Evolutionary conservation across 176 grass and related monocot species (phyloP).

Genomic region (Avena atlantica): DNA sequence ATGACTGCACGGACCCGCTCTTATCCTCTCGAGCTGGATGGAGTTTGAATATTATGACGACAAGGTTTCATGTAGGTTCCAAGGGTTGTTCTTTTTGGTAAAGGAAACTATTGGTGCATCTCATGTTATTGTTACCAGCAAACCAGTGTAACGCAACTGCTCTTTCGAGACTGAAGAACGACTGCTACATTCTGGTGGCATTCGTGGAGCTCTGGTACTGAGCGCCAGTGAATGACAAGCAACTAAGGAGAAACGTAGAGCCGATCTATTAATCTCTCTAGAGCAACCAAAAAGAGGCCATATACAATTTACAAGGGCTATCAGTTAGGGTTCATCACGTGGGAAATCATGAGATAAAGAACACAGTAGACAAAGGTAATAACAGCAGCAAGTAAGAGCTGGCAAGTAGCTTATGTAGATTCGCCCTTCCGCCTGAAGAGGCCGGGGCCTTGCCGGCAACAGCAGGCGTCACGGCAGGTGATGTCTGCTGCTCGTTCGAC

Average conservation of each 20-base stretch:
- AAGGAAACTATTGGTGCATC: background rate
- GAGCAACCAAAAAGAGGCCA: slow-evolving; percentile 47
- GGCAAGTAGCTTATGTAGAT: slow-evolving; percentile 18
- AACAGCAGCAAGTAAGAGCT: slow-evolving; percentile 56
- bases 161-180: background rate
- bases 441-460: slow-evolving; percentile 60
- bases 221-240: too few relatives aligned
- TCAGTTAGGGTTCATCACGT: slow-evolving; percentile 39
- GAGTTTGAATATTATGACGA: too few relatives aligned
- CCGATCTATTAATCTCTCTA: slow-evolving; percentile 19
- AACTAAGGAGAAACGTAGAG: background rate
- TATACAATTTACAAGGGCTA: slow-evolving; percentile 86
- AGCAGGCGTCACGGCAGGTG: slow-evolving; percentile 64
- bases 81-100: background rate
- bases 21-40: background rate
- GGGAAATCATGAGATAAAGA: slow-evolving; percentile 67
- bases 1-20: background rate
- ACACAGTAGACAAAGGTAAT: slow-evolving; percentile 59
- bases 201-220: too few relatives aligned
- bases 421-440: slow-evolving; percentile 34
- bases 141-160: background rate
- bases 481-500: slow-evolving; percentile 85
- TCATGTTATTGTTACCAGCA: background rate
- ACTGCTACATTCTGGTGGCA: too few relatives aligned
- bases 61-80: too few relatives aligned